Conservation (phyloP, 129 eudicot species). For the Tanacetum coccineum region DNA sequence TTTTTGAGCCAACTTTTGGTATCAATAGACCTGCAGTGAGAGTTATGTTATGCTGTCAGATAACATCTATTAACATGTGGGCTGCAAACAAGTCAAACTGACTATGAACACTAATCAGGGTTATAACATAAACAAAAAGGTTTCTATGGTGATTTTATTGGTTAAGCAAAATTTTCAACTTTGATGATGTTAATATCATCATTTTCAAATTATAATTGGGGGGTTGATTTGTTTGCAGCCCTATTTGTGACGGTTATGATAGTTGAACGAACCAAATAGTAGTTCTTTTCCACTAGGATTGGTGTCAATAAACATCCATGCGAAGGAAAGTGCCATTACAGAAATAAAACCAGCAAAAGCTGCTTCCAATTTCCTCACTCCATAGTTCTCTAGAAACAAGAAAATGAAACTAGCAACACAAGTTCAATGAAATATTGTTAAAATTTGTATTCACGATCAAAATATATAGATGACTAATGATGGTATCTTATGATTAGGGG, state of each 20-base stretch:
- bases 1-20: conserved; percentile 49
- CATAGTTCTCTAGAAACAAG: conserved; percentile 73
- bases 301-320: conserved; percentile 74
- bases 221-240: conserved; percentile 16
- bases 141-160: too few species aligned
- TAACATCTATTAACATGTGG: background rate
- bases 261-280: conserved; percentile 36
- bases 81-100: conserved; percentile 14
- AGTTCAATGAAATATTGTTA: background rate
- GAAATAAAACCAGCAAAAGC: conserved; percentile 59
- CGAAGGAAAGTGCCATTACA: conserved; percentile 66
- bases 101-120: background rate
- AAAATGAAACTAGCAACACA: conserved; percentile 53
- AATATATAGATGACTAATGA: too few species aligned
- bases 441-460: background rate
- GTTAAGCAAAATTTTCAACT: too few species aligned
- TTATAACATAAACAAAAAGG: background rate
- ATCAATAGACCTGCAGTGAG: conserved; percentile 51
- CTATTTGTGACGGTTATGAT: background rate
- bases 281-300: conserved; percentile 57
- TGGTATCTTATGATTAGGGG: too few species aligned
- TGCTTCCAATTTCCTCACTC: conserved; percentile 78
- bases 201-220: background rate
- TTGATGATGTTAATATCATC: background rate
- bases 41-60: background rate